A percentile compares a stretch with the other conserved stretches of the same genome.
Evolutionary conservation across 345 rosid species (phyloP).

Genomic region (Aegle marmelos): DNA sequence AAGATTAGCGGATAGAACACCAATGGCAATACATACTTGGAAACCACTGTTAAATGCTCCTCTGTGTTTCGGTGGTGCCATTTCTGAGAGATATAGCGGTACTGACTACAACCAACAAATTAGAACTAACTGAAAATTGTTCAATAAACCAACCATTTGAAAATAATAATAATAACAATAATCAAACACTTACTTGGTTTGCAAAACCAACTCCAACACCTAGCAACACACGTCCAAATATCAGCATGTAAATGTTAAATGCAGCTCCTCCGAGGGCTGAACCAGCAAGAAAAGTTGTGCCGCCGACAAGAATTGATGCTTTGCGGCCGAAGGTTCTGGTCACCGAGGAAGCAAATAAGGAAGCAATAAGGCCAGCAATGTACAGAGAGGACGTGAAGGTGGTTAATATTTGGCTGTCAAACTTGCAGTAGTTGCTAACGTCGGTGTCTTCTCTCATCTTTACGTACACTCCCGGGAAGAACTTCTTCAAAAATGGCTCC

Average conservation of each 20-base stretch:
- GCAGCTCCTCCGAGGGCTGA: conserved; percentile 60
- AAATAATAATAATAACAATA: too few species aligned
- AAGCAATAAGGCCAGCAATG: conserved; percentile 42
- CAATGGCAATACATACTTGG: conserved; percentile 56
- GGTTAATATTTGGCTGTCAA: too few species aligned
- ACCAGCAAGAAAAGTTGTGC: conserved; percentile 54
- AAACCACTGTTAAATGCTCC: conserved; percentile 80
- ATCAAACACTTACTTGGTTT: too few species aligned
- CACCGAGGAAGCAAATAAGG: conserved; percentile 52
- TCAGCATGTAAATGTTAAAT: conserved; percentile 49
- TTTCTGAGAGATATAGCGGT: conserved; percentile 73
- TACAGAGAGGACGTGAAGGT: too few species aligned
- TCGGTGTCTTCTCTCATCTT: too few species aligned
- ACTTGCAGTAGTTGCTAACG: too few species aligned
- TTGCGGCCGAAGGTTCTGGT: conserved; percentile 61
- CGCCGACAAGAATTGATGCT: conserved; percentile 57
- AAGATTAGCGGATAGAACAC: conserved; percentile 50
- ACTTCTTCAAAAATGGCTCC: too few species aligned
- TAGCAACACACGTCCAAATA: conserved; percentile 71
- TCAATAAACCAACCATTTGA: too few species aligned
- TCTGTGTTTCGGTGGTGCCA: conserved; percentile 73
- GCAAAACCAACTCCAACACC: too few species aligned
- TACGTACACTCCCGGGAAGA: too few species aligned
- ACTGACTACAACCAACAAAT: too few species aligned
- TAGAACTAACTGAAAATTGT: too few species aligned